Evolutionary conservation across 164 flowering plant species (phyloP).

Genomic region (Umbellularia californica): DNA sequence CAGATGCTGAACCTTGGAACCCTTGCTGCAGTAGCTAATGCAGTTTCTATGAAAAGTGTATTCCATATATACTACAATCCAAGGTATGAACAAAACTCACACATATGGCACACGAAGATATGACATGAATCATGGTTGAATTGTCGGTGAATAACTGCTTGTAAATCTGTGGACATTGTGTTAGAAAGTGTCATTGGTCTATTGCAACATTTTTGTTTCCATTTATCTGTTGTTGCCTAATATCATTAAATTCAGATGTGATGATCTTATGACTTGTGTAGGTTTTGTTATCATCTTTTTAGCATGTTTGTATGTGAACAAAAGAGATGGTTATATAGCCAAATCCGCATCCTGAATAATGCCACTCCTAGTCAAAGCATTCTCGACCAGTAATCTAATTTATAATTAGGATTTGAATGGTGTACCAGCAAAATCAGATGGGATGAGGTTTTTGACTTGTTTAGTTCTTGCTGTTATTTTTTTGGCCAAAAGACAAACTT

Average conservation of each 20-base stretch:
- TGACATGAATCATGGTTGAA: background rate
- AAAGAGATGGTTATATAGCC: too few relatives aligned
- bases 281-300: too few relatives aligned
- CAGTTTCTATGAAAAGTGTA: slow-evolving; percentile 46
- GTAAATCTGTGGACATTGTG: background rate
- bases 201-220: background rate
- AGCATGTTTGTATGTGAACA: too few relatives aligned
- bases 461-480: too few relatives aligned
- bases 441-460: too few relatives aligned
- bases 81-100: slow-evolving; percentile 45
- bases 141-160: background rate
- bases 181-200: background rate
- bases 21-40: slow-evolving; percentile 46
- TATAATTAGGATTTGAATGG: too few relatives aligned
- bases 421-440: too few relatives aligned
- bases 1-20: slow-evolving; percentile 38
- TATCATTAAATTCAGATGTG: background rate
- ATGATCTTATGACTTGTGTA: background rate
- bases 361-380: too few relatives aligned
- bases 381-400: too few relatives aligned
- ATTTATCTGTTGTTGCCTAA: background rate
- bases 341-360: too few relatives aligned
- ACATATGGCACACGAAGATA: background rate
- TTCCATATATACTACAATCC: slow-evolving; percentile 81
- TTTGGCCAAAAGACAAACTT: too few relatives aligned